Evolutionary conservation across 139 green algal genomes (phyloP), one percentile per base, ranked within the genome.

Genomic region (Pseudopediastrum boryanum): DNA sequence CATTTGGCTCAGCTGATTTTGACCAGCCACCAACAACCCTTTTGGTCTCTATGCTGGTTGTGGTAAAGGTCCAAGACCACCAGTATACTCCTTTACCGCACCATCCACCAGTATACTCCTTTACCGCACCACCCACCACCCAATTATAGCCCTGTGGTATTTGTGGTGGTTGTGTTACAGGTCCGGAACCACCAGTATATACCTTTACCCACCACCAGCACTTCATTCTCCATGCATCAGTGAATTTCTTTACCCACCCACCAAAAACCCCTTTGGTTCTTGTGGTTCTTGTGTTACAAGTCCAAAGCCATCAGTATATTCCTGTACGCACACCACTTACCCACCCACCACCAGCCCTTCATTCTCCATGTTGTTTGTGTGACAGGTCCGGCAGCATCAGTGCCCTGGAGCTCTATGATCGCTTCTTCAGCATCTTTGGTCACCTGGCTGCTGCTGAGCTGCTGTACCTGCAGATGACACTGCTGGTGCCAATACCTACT

Each of bases 381-480:
- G n/a, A n/a, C 73, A 87, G 83, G 65, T 75, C 50, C 3, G 78
- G 83, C 10, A 62, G 38, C 9, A 87, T 87, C 12, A 27, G 23
- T 33, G 66, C 78, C 8, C 10, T 10, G 0, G 83, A 87, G 78
- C 63, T 87, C 35, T 41, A 63, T 7, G 83, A 87, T 4, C 78
- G 83, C 31, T 87, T 85, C 51, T 72, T 83, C 8, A 9, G 46
- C 31, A 75, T 87, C 16, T 84, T 87, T 61, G 54, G 31, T 41
- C 36, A 4, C 50, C 16, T 44, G 13, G 36, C n/a, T 3, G 50
- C 52, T n/a, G 69, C 62, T n/a, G 73, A 84, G 33, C 63, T 46
- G 29, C 38, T 87, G 59, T 85, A 81, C 64, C 44, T 83, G 36
- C 78, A 90, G 50, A 70, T 87, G 79, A 76, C 77, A 2, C 48